Evolutionary conservation across 192 early-diverging fungal species (phyloP), one percentile per base, ranked within the genome.

Genomic region (Chytriomyces sp.): DNA sequence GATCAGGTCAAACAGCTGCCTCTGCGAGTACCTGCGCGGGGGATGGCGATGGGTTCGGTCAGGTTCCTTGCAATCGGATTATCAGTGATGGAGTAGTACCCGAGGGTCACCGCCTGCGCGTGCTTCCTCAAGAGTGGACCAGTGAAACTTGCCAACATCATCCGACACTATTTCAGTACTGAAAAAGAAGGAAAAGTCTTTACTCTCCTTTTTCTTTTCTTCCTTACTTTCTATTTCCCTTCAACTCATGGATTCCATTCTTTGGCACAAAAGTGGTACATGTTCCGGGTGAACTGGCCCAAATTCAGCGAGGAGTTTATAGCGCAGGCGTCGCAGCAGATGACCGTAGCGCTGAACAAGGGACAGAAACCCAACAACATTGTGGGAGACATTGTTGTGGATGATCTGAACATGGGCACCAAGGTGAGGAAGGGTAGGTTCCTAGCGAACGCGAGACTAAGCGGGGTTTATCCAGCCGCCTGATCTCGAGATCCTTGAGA

Each of bases 211-310:
- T n/a, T n/a, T n/a, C n/a, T n/a, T n/a, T n/a, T n/a, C n/a, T n/a
- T n/a, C n/a, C n/a, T n/a, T n/a, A n/a, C n/a, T n/a, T n/a, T n/a
- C n/a, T n/a, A n/a, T n/a, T n/a, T n/a, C n/a, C n/a, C n/a, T n/a
- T n/a, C n/a, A n/a, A n/a, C n/a, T n/a, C n/a, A n/a, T n/a, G n/a
- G n/a, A n/a, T n/a, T n/a, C n/a, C n/a, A 49, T n/a, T 49, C 14
- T 49, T 2, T 49, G 44, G 22, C 44, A n/a, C 44, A 0, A 14
- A 3, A 49, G 22, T 49, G 44, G 44, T 26, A 25, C 44, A 55
- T 55, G 30, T 99, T 99, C 85, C 93, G 91, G 75, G 93, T 99
- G 81, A 95, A 93, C 77, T 99, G 98, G 98, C 92, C 93, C 17
- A 78, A 85, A 28, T 98, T 99, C 80, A 89, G 89, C 72, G 77